Conservation (phyloP, 2,329 filamentous ascomycete genomes). For the Alternaria arbusti region DNA sequence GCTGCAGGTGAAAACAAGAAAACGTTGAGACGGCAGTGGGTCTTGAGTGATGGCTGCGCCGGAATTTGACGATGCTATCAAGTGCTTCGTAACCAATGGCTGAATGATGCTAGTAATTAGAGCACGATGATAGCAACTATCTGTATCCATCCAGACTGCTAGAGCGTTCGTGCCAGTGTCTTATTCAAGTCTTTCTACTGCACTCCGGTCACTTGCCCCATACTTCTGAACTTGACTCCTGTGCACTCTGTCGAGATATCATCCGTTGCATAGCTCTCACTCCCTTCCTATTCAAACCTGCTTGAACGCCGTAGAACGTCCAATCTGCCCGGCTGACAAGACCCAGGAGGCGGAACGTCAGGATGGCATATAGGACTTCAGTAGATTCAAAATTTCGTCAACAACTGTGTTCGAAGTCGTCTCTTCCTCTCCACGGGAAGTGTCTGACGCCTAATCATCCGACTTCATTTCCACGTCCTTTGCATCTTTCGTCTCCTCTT, state of each 20-base stretch:
- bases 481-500: neutral
- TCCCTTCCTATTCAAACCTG: neutral
- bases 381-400: neutral
- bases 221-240: neutral
- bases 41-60: neutral
- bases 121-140: no score
- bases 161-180: neutral
- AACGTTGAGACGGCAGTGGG: neutral
- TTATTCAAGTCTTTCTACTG: neutral
- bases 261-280: neutral
- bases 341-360: neutral
- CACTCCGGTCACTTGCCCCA: neutral
- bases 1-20: neutral
- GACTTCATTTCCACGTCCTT: constrained; percentile 18
- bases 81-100: neutral
- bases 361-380: neutral
- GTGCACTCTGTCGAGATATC: neutral
- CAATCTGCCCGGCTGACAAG: neutral
- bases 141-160: no score
- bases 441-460: constrained; percentile 9
- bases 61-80: neutral
- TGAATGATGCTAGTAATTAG: neutral
- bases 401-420: neutral
- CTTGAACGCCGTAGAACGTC: neutral
- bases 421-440: neutral